Evolutionary conservation across 2,329 filamentous ascomycete species (phyloP).

Genomic region (Huntiella omanensis): DNA sequence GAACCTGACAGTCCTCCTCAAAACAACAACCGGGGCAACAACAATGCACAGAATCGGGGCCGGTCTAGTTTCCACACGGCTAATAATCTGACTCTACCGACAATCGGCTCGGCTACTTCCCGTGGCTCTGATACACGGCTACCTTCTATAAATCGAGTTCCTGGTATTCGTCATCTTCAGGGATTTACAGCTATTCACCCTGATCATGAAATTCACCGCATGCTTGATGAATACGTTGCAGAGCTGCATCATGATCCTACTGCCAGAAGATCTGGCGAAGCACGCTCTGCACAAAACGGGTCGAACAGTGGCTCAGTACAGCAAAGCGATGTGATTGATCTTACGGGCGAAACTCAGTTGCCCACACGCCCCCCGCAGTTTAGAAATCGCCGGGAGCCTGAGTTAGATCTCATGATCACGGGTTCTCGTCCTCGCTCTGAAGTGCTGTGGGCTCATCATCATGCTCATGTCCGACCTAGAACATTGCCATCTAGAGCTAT

Average conservation of each 20-base stretch:
- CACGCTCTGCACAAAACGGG: no score
- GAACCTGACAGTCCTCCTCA: conserved; percentile 28
- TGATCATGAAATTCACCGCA: not conserved
- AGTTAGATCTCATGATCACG: not conserved
- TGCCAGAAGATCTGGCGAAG: no score
- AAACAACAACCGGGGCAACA: no score
- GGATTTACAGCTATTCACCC: not conserved
- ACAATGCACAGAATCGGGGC: not conserved
- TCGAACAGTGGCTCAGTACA: no score
- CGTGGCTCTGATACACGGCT: conserved; percentile 23
- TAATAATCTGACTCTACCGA: conserved; percentile 16
- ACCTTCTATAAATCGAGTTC: conserved; percentile 26
- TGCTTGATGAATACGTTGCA: no score
- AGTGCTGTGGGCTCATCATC: not conserved
- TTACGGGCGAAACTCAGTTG: no score
- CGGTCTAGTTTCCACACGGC: not conserved
- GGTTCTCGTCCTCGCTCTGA: not conserved
- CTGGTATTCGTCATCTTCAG: conserved; percentile 16
- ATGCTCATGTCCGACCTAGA: not conserved
- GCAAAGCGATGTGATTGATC: no score
- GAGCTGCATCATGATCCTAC: no score
- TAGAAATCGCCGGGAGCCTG: not conserved
- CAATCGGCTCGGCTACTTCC: conserved; percentile 22
- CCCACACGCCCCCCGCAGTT: not conserved
- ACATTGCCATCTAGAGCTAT: not conserved